Conservation (phyloP, 306 rosid genomes). For the Cicer pinnatifidum region DNA sequence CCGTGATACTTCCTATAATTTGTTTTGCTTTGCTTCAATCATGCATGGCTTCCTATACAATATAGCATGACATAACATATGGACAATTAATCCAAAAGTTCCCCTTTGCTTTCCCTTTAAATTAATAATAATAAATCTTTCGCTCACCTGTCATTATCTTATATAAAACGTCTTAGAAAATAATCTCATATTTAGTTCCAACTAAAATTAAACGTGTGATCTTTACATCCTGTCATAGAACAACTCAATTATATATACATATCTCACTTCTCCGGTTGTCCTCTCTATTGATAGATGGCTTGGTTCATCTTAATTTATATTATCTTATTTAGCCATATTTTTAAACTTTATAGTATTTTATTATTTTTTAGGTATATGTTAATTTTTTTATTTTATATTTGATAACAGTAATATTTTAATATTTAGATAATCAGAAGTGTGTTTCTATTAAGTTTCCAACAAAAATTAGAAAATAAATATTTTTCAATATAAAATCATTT, state of each 20-base stretch:
- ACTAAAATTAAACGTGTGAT: slow-evolving; percentile 9
- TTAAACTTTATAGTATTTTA: neutral
- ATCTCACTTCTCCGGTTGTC: slow-evolving; percentile 18
- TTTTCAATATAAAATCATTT: too few species aligned
- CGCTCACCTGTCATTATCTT: slow-evolving; percentile 26
- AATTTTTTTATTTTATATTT: too few species aligned
- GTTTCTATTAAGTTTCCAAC: neutral
- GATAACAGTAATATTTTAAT: neutral
- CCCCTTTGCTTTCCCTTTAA: neutral
- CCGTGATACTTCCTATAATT: slow-evolving; percentile 29
- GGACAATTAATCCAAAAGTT: slow-evolving; percentile 1
- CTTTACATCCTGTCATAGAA: slow-evolving; percentile 10
- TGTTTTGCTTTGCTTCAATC: slow-evolving; percentile 30
- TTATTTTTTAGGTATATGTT: neutral
- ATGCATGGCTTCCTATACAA: neutral
- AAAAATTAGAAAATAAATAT: neutral
- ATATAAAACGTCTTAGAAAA: slow-evolving; percentile 3
- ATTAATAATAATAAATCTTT: slow-evolving; percentile 4
- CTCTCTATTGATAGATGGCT: neutral
- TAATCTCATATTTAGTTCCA: neutral
- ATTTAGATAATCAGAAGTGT: neutral
- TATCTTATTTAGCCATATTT: neutral
- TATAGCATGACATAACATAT: neutral
- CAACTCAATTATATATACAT: neutral
- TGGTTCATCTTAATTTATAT: neutral